These are phyloP conservation scores for Vigna nakashimae DNA, from an alignment of 306 rosid genomes.

Conservation along the genomic window DNA sequence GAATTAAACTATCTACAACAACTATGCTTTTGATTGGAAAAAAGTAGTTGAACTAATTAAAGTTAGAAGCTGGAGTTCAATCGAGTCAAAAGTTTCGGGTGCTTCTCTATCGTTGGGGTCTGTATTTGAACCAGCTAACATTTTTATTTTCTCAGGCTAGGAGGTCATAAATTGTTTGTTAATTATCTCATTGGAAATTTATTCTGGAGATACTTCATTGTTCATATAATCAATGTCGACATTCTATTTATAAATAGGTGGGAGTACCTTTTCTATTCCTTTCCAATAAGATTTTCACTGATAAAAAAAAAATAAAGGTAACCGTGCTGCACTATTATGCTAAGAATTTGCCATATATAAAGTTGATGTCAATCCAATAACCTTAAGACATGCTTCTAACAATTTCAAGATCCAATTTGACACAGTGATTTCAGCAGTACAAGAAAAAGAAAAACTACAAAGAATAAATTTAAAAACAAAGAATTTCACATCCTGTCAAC, in stretches of 20 bases:
- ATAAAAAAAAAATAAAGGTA: not conserved
- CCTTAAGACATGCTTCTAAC: conserved; percentile 47
- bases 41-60: not conserved
- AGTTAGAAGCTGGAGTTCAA: not conserved
- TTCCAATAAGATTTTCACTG: not conserved
- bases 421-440: conserved; percentile 34
- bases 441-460: not conserved
- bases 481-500: conserved; percentile 26
- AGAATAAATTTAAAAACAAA: conserved; percentile 29
- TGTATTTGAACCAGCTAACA: not conserved
- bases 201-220: not conserved
- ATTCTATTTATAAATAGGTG: not conserved
- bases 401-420: conserved; percentile 45
- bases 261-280: not conserved
- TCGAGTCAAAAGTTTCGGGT: not conserved
- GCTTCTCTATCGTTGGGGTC: not conserved
- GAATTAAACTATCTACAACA: not conserved
- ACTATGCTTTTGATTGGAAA: not conserved
- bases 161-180: not conserved
- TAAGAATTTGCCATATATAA: conserved; percentile 42
- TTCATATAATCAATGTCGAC: not conserved
- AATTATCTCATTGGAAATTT: not conserved
- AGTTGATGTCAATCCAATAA: conserved; percentile 42
- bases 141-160: not conserved
- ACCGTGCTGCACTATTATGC: conserved; percentile 11